A percentile compares a stretch with the other conserved stretches of the same genome.
phyloP scores from a whole-genome alignment of 148 eudicot genomes.

The Linanthus parryae region DNA sequence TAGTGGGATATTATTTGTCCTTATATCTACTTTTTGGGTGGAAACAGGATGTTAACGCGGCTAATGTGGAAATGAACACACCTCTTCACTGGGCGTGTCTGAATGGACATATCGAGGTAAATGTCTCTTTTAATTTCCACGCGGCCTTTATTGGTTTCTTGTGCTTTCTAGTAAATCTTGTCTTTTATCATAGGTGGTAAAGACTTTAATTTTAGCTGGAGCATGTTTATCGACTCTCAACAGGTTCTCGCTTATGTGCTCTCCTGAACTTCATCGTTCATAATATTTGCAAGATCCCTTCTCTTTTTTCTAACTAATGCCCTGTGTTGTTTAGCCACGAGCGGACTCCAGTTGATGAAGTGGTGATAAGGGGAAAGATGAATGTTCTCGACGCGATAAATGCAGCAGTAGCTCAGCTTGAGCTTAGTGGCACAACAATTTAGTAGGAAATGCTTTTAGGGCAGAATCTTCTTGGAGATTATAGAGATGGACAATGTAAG shows the following conservation, averaged over 20 bases:
- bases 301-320: too few species aligned
- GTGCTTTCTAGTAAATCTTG: background rate
- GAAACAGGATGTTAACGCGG: conserved; percentile 74
- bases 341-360: conserved; percentile 71
- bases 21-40: too few species aligned
- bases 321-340: conserved; percentile 50
- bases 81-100: conserved; percentile 98
- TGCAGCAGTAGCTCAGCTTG: conserved; percentile 51
- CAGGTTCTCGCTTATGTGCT: conserved; percentile 31
- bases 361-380: conserved; percentile 49
- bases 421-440: conserved; percentile 45
- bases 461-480: too few species aligned
- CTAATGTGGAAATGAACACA: conserved; percentile 67
- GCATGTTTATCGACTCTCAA: conserved; percentile 52
- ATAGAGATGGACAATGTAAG: too few species aligned
- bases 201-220: conserved; percentile 61
- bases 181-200: conserved; percentile 56
- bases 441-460: too few species aligned
- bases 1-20: too few species aligned
- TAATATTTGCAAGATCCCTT: background rate
- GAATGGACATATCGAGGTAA: conserved; percentile 74
- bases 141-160: background rate
- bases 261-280: background rate
- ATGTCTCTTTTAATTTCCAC: conserved; percentile 1
- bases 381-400: conserved; percentile 61